Evolutionary conservation across 176 grass and related monocot genomes (phyloP), one percentile per base, ranked within the genome.

Genomic region (Triticum dicoccoides): DNA sequence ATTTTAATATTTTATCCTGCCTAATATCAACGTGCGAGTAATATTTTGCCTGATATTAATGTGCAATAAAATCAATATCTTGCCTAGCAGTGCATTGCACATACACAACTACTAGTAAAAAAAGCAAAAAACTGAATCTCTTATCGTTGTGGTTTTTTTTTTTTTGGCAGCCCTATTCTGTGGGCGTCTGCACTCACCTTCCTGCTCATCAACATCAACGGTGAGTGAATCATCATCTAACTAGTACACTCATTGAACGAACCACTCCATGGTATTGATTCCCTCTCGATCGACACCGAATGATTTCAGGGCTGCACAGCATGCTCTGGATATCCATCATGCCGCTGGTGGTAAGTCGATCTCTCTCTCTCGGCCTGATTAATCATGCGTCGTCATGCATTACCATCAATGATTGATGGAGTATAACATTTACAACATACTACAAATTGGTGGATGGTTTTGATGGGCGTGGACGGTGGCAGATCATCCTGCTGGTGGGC

Each of bases 291-390:
- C 2, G 29, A 30, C 29, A 30, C 29, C 29, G 29, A 65, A 18
- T 34, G 6, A 11, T 81, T 44, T 20, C 89, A 97, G 92, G 96
- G 21, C 73, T 89, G 93, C 96, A 95, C 74, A 94, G 90, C 8
- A 82, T 98, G 90, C 86, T 95, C 11, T 95, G 91, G 90, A 94
- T 98, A 44, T 95, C 96, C 25, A 84, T 98, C 64, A 83, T 98
- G 82, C 96, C 96, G 8, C 20, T 98, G 80, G 79, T 98, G 84
- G 93, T 95, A 86, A 82, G 90, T 44, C 2, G 24, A 21, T 59
- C 54, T 54, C 45, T 11, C 11, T 30, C 29, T 30, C 29, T 30
- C 29, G 29, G 29, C 29, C 29, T 27, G 25, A 27, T 27, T 27
- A 30, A 30, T 30, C 2, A 30, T 30, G 29, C 29, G 29, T 30